Evolutionary conservation across 257 asterid species (phyloP), one percentile per base, ranked within the genome.

Genomic region (Paraleonurus japonicus): DNA sequence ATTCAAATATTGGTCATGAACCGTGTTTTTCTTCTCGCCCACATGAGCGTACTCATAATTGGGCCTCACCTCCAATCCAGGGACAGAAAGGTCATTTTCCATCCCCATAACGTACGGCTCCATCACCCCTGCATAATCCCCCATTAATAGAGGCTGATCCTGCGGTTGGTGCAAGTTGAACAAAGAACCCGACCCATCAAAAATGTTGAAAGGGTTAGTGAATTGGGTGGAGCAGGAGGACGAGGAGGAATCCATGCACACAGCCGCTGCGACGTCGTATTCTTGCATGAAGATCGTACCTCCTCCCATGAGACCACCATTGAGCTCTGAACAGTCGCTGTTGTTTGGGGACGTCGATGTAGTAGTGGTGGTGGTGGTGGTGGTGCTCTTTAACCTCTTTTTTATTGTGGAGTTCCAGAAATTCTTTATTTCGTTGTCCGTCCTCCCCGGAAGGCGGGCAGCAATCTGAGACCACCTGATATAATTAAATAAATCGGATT

Each of bases 401-500:
- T 92, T 92, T 19, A 90, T 85, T 0, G 97, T 85, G 2, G 98
- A 92, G 69, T 92, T 92, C 98, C 98, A 92, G 7, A 90, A 92
- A 65, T 92, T 92, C 87, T 92, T 92, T 41, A 90, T 90, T 78
- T 92, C 96, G 16, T 92, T 92, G 80, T 92, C 98, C 0, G 98
- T 92, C 77, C 98, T 84, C 12, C 98, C 98, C 0, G 97, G 98
- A 8, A 92, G 84, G 4, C 96, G 93, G 3, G 97, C 95, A 22
- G 98, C 98, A 19, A 92, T 92, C 68, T 88, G 98, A 30, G 98
- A 90, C 98, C 98, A 92, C 77, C 98, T 92, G 79, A 65, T 2
- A 17, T 48, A 7, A 69, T 60, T 35, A 15, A 20, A 30, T 9
- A 13, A 33, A 9, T 35, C 13, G 26, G 7, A 30, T 30, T 30